Evolutionary conservation across 495 filamentous ascomycete species (phyloP), one percentile per base, ranked within the genome.

Genomic region (Penicillium bovifimosum): DNA sequence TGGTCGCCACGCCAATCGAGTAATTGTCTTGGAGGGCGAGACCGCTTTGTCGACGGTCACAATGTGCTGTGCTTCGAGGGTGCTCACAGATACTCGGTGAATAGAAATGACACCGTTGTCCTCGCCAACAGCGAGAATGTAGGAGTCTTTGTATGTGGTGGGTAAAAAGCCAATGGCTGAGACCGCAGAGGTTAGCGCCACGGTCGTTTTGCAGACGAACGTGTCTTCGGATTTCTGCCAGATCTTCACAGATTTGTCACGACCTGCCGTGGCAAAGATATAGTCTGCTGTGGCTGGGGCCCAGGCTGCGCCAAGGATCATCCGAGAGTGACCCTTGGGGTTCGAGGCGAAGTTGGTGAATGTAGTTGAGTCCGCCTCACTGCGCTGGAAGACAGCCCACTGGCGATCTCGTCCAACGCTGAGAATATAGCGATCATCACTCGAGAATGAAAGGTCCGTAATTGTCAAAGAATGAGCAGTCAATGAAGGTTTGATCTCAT

Each of bases 381-480:
- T 62, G 38, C 80, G 72, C 53, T 81, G 65, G 58, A 89, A 97
- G 7, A 97, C 74, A 0, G 80, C 83, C 92, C 92, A 97, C 64
- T 91, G 87, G 33, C 93, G 74, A 63, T 99, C 93, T 51, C 95
- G 78, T 3, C 92, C 92, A 10, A 96, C 91, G 58, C 91, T 96
- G 5, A 97, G 74, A 14, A 99, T 69, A 38, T 79, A 83, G 11
- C 65, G 55, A 59, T 92, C 91, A 57, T 92, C 84, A 2, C 70
- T 62, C 3, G 87, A 88, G 65, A 97, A 99, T 18, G 80, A 71
- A 31, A 99, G 69, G 20, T 83, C 75, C 1, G 88, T 88, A 33
- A 93, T 86, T 2, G 93, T 99, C 46, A 96, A 75, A 0, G 84
- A 80, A 70, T 99, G 93, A 4, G 86, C 86, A 17, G 77, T 73